phyloP scores from a whole-genome alignment of 495 filamentous ascomycete genomes.

The Aspergillus heteromorphus region DNA sequence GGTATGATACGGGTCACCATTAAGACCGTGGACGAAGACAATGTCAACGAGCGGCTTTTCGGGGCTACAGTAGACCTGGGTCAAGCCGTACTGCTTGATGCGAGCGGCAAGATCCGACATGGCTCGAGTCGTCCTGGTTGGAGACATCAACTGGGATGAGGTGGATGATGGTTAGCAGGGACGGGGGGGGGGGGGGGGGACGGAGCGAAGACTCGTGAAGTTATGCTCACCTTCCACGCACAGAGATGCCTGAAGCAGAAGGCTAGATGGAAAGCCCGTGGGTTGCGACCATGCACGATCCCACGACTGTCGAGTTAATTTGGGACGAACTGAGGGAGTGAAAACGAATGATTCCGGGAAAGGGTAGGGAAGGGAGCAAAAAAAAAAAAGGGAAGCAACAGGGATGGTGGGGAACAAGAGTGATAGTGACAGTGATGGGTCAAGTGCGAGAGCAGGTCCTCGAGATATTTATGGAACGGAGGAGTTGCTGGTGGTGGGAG shows the following conservation, averaged over 20 bases:
- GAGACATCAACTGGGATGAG: background rate
- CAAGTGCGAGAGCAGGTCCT: background rate
- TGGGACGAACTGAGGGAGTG: background rate
- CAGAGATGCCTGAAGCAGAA: background rate
- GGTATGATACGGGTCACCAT: constrained; percentile 68
- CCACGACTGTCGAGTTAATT: background rate
- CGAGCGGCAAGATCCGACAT: constrained; percentile 29
- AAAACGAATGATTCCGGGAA: background rate
- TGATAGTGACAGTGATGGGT: background rate
- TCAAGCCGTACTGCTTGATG: constrained; percentile 64
- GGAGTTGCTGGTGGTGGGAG: constrained; percentile 2
- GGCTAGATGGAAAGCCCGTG: background rate
- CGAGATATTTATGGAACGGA: background rate
- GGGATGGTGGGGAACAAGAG: background rate
- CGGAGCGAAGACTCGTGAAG: background rate
- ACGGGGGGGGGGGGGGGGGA: background rate
- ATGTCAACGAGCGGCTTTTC: constrained; percentile 43
- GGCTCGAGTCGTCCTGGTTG: background rate
- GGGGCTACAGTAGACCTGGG: constrained; percentile 58
- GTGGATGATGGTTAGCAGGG: background rate
- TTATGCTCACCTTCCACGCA: background rate
- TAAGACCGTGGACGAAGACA: constrained; percentile 78
- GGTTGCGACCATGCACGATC: background rate
- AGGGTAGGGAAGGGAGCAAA: background rate
- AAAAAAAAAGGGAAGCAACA: background rate